Percentiles rank a stretch among this genome's conserved stretches.
Evolutionary conservation across 2,329 filamentous ascomycete species (phyloP).

Genomic region (Pseudogymnoascus destructans): DNA sequence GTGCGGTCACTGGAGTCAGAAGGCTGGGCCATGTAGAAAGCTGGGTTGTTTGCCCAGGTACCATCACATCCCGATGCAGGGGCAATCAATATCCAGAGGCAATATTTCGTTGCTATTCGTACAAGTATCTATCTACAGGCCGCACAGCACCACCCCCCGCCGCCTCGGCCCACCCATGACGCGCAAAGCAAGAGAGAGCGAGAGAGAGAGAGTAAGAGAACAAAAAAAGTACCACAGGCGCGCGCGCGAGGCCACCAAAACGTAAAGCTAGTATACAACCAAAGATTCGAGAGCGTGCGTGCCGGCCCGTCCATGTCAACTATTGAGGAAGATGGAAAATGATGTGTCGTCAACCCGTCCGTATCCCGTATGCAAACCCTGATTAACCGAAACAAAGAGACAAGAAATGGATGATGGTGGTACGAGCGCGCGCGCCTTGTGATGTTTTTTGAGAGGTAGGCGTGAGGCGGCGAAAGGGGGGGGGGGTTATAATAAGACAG

Average conservation of each 20-base stretch:
- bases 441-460: neutral
- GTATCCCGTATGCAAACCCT: neutral
- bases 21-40: neutral
- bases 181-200: neutral
- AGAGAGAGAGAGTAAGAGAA: neutral
- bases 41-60: neutral
- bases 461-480: neutral
- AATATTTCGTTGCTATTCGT: conserved; percentile 8
- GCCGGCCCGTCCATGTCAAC: neutral
- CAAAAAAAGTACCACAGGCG: neutral
- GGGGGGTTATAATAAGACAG: conserved; percentile 2
- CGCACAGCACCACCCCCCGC: neutral
- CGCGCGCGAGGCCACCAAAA: neutral
- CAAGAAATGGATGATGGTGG: conserved; percentile 5
- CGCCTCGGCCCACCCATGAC: neutral
- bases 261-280: conserved; percentile 7
- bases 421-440: neutral
- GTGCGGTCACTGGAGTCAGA: neutral
- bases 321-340: neutral
- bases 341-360: neutral
- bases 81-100: neutral
- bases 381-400: conserved; percentile 4
- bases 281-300: neutral
- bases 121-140: conserved; percentile 8
- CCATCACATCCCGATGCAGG: neutral